Evolutionary conservation across 2,329 filamentous ascomycete genomes (phyloP), one percentile per base, ranked within the genome.

Genomic region (Ceratocystis lukuohia): DNA sequence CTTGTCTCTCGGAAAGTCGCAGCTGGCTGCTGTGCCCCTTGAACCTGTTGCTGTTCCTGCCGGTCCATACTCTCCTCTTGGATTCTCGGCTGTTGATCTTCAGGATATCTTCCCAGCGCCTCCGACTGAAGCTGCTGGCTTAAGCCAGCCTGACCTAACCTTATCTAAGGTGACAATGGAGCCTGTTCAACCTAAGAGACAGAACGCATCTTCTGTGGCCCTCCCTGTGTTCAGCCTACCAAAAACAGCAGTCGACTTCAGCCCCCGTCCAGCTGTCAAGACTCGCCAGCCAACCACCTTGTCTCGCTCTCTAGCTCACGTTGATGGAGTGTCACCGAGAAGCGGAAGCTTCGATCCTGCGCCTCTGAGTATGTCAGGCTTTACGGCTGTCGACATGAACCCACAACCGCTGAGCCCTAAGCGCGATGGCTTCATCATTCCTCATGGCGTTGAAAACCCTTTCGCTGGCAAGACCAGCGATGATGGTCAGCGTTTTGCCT

Each of bases 391-490:
- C 2, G 65, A 66, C 44, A 65, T 67, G 66, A 59, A 61, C 15
- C 66, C 66, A 37, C 63, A 65, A 33, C 62, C 66, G n/a, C 28
- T 67, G 67, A 83, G 78, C 69, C 81, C 80, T 1, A 80, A 78
- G 74, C 77, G 81, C 67, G 79, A 84, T 69, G 84, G 74, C 0
- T 82, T 85, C 69, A 80, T 85, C 67, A 77, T 85, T 25, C 80
- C 83, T 0, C 77, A 77, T 20, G 80, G 82, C 50, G 71, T 75
- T 65, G 71, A 72, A 17, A 72, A 72, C 8, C 70, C 73, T 8
- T 72, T 73, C 33, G 69, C 69, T 12, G 72, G 72, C 30, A 15
- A 53, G n/a, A 67, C 66, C 4, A 67, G 66, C 44, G 66, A 67
- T 50, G 66, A 71, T 70, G 37, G 66, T 74, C 70, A 74, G 41